Evolutionary conservation across 2,329 filamentous ascomycete genomes (phyloP), one percentile per base, ranked within the genome.

Genomic region (Aspergillus intermedius): DNA sequence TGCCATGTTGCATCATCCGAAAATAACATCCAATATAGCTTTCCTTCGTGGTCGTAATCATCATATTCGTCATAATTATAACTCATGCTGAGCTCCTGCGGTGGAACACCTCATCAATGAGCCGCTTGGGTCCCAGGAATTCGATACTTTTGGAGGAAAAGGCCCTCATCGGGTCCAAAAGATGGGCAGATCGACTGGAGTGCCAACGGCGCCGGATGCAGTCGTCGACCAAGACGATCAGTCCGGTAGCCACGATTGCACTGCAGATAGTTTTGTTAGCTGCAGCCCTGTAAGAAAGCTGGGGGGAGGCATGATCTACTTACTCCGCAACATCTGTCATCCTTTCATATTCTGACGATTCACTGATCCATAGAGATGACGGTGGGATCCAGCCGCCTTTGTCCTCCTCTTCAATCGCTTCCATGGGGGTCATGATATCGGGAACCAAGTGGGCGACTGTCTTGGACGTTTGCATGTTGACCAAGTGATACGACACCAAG

Each of bases 381-480:
- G 89, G 90, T 48, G 89, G 87, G 21, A 97, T 78, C 90, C 91
- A 97, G 49, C 88, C 88, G 45, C 91, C 91, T 55, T 87, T 88
- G 44, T 75, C 76, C 57, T 84, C 78, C 62, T 97, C 91, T 54
- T 83, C 84, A 8, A 76, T 72, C 8, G 82, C 75, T 68, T 95
- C 85, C 61, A 78, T 78, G 5, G 82, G 81, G 6, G 86, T 86
- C 59, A 91, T 75, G 25, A 82, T 81, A 60, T 91, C 86, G 6
- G 91, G 89, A 4, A 91, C 82, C 59, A 97, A 90, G 63, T 94
- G 88, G 6, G 91, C 91, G 44, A 95, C 75, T 3, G 85, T 79
- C 37, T 75, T 75, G 49, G 78, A 77, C 44, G 77, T 78, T 45
- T 83, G 82, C 57, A 81, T 78, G 55, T 86, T 83, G 55, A 88